These are phyloP conservation scores for Penicillium cataractarum DNA, from an alignment of 495 filamentous ascomycete genomes.

Conservation along the genomic window DNA sequence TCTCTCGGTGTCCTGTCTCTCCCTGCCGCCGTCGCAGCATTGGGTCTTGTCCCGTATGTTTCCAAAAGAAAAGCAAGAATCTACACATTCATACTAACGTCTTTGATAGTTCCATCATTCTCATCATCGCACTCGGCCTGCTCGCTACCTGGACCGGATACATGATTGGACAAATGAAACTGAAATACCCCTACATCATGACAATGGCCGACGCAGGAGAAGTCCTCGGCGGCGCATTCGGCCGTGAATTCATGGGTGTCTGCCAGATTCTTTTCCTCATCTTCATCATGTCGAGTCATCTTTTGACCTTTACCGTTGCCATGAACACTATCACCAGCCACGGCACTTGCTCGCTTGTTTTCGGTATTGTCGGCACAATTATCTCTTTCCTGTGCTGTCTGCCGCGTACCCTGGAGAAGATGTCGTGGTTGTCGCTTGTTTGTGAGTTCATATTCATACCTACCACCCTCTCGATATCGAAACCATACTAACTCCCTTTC, in stretches of 20 bases:
- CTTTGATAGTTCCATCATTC: constrained; percentile 56
- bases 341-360: constrained; percentile 70
- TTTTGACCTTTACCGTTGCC: constrained; percentile 76
- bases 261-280: constrained; percentile 69
- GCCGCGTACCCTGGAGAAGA: constrained; percentile 65
- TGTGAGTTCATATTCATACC: constrained; percentile 41
- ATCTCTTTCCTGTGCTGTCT: constrained; percentile 67
- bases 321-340: constrained; percentile 70
- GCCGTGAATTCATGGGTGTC: constrained; percentile 65
- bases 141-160: constrained; percentile 78
- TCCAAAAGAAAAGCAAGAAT: background rate
- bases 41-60: constrained; percentile 62
- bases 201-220: constrained; percentile 74
- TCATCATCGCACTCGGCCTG: constrained; percentile 66
- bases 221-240: constrained; percentile 63
- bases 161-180: constrained; percentile 77
- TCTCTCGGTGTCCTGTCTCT: constrained; percentile 71
- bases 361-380: constrained; percentile 66
- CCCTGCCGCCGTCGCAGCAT: constrained; percentile 62
- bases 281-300: constrained; percentile 78
- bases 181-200: constrained; percentile 69
- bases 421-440: constrained; percentile 66
- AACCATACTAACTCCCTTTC: constrained; percentile 28
- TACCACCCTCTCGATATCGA: background rate
- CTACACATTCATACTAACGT: constrained; percentile 4